Evolutionary conservation across 768 basidiomycete genomes (phyloP).

Genomic region (Pholiota microspora): DNA sequence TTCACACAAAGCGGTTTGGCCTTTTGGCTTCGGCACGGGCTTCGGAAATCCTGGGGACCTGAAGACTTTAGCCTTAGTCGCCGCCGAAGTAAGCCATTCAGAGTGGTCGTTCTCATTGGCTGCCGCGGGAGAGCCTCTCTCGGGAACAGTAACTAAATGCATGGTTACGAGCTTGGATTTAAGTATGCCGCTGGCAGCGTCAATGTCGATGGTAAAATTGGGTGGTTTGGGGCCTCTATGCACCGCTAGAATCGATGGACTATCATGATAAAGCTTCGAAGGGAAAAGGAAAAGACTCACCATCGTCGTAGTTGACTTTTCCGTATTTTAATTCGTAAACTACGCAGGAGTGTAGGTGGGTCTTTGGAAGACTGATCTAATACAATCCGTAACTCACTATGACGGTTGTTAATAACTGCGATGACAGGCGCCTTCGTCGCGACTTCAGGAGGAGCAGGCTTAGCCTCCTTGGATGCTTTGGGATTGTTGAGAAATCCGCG

Average conservation of each 20-base stretch:
- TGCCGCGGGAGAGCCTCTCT: background rate
- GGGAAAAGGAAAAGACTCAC: no score
- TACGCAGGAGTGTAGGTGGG: no score
- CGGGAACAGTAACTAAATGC: background rate
- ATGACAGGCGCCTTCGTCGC: no score
- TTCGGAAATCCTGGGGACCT: constrained; percentile 1
- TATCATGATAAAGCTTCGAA: no score
- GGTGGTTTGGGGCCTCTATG: no score
- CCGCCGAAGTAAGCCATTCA: background rate
- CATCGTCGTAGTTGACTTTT: no score
- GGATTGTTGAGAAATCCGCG: constrained; percentile 24
- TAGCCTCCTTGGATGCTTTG: constrained; percentile 14
- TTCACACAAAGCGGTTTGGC: background rate
- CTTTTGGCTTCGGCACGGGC: background rate
- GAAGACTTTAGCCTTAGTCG: background rate
- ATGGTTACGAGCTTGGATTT: background rate
- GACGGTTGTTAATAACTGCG: no score
- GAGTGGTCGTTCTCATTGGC: background rate
- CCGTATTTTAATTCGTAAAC: no score
- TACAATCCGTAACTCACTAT: no score
- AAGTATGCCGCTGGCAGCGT: background rate
- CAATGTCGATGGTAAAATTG: background rate
- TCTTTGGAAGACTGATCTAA: no score
- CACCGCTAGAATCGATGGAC: no score
- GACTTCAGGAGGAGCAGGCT: no score